phyloP scores from a whole-genome alignment of 1,284 basidiomycete species.

The Volvariella surrecta region DNA sequence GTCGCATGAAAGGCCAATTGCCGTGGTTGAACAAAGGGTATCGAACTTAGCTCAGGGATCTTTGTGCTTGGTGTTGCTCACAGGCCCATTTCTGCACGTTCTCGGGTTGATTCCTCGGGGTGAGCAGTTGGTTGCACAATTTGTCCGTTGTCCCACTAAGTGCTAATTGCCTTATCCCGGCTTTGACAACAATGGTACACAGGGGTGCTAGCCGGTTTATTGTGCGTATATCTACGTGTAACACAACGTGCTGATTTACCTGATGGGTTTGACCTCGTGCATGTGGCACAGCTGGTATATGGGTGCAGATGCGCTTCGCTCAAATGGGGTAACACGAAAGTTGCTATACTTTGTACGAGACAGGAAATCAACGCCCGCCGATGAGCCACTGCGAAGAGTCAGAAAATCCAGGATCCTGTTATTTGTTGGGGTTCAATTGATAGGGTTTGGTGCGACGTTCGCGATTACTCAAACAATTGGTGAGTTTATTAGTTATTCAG shows the following conservation, averaged over 20 bases:
- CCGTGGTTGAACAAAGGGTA: conserved; percentile 84
- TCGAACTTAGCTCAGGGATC: conserved; percentile 83
- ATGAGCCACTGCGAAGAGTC: conserved; percentile 70
- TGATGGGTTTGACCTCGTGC: background rate
- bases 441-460: conserved; percentile 86
- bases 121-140: conserved; percentile 11
- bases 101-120: conserved; percentile 72
- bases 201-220: conserved; percentile 67
- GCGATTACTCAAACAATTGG: conserved; percentile 90
- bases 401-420: conserved; percentile 71
- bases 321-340: conserved; percentile 81
- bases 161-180: background rate
- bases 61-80: conserved; percentile 74
- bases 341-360: conserved; percentile 81
- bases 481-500: conserved; percentile 23
- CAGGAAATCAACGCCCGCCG: conserved; percentile 45
- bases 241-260: background rate
- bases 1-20: conserved; percentile 53
- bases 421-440: conserved; percentile 75
- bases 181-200: conserved; percentile 1
- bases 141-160: background rate
- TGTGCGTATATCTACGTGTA: conserved; percentile 34
- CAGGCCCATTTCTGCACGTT: conserved; percentile 76
- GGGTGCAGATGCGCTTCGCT: conserved; percentile 77
- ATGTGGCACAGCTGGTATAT: conserved; percentile 67